Evolutionary conservation across 2,329 filamentous ascomycete genomes (phyloP), one percentile per base, ranked within the genome.

Genomic region (Fusarium nanum): DNA sequence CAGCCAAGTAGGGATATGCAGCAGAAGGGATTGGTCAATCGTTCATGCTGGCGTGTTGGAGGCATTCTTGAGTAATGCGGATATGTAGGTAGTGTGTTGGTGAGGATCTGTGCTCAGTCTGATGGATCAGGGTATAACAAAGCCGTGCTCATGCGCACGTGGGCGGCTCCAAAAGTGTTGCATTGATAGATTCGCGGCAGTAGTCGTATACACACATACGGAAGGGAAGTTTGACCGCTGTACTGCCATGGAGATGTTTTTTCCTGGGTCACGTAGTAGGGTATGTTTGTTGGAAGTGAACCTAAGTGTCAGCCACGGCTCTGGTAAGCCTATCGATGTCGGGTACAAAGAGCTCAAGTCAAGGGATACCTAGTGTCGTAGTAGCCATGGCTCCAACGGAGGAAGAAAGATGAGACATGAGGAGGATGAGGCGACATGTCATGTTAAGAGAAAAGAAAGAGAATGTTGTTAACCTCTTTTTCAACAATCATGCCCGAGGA

Each of bases 211-310:
- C 11, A 11, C 6, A 37, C 34, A 37, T 37, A 55, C 23, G 13
- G 53, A 40, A 27, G 42, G 41, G 47, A 28, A 44, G 28, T 48
- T 58, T 64, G 67, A 45, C 63, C 50, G 59, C 40, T 40, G n/a
- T 44, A 30, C 44, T 16, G 28, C 27, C 58, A 56, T 58, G 47
- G 48, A 45, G 37, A 61, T 52, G 40, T 27, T 53, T 45, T 57
- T 59, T 50, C 30, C 30, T 41, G 40, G 48, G 32, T n/a, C 42
- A 37, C 16, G 16, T 37, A 54, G 45, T 47, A 44, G 44, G 40
- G 45, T 57, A 46, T 13, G 61, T 60, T 67, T 56, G 52, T 66
- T 57, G 42, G 56, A 55, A 57, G 52, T 37, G 62, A 45, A 37
- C 34, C 34, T 12, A 37, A 37, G 41, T 65, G 41, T 55, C 55